Conservation (phyloP, 2,329 filamentous ascomycete species). For the Aureobasidium sp. region DNA sequence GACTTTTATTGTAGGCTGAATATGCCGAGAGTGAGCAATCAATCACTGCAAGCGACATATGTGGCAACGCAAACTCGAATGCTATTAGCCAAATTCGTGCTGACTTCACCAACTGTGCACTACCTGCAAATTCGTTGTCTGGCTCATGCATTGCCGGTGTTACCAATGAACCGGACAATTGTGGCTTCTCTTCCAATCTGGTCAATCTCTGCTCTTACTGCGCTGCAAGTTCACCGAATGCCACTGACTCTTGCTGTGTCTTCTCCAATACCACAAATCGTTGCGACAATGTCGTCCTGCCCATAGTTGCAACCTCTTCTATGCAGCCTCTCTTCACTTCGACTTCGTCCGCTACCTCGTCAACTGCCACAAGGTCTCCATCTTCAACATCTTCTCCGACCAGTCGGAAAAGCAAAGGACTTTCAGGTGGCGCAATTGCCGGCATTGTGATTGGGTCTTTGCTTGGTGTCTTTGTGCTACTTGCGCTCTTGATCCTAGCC, state of each 20-base stretch:
- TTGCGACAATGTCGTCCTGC: conserved; percentile 70
- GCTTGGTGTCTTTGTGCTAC: conserved; percentile 59
- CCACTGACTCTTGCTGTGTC: conserved; percentile 91
- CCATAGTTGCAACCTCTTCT: conserved; percentile 51
- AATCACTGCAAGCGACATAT: conserved; percentile 66
- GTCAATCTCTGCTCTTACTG: conserved; percentile 83
- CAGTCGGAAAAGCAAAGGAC: conserved; percentile 32
- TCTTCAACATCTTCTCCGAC: conserved; percentile 22
- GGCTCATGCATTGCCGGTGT: conserved; percentile 66
- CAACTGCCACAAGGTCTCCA: conserved; percentile 18
- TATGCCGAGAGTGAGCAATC: conserved; percentile 83
- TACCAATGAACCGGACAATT: conserved; percentile 76
- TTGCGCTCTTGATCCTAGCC: conserved; percentile 49
- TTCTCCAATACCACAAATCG: conserved; percentile 64
- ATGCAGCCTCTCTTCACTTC: conserved; percentile 52
- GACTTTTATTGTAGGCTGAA: conserved; percentile 49
- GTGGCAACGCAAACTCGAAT: conserved; percentile 50
- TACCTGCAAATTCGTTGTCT: conserved; percentile 71
- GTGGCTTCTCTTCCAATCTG: conserved; percentile 67
- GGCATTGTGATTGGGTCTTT: conserved; percentile 81
- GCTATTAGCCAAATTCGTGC: conserved; percentile 73
- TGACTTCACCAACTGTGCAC: conserved; percentile 83
- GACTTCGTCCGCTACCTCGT: conserved; percentile 29
- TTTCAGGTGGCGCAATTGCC: conserved; percentile 80
- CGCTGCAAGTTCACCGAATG: conserved; percentile 71